A percentile compares a stretch with the other conserved stretches of the same genome.
These are phyloP conservation scores for Trichophyton mentagrophytes DNA, from an alignment of 2,329 filamentous ascomycete genomes.

Conservation along the genomic window DNA sequence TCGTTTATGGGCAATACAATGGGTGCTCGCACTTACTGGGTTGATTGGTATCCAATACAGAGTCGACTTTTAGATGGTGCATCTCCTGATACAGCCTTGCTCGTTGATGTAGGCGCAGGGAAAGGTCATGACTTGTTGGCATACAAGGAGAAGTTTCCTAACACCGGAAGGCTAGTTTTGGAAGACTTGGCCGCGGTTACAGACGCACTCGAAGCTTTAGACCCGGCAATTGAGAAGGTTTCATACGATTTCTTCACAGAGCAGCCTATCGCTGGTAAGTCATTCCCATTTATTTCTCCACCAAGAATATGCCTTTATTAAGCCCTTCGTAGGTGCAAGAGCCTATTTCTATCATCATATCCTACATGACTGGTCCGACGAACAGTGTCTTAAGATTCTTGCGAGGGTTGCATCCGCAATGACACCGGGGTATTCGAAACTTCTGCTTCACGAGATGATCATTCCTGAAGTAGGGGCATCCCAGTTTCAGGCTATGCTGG, in stretches of 20 bases:
- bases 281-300: background rate
- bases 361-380: conserved; percentile 27
- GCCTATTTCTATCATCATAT: conserved; percentile 27
- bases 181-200: conserved; percentile 37
- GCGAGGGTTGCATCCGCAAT: conserved; percentile 15
- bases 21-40: conserved; percentile 5
- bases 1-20: conserved; percentile 5
- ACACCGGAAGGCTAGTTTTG: conserved; percentile 34
- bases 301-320: background rate
- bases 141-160: conserved; percentile 27
- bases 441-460: conserved; percentile 32
- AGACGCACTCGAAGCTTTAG: conserved; percentile 14
- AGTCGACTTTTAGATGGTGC: background rate
- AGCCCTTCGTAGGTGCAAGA: conserved; percentile 20
- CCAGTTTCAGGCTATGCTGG: conserved; percentile 19
- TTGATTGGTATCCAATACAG: conserved; percentile 6
- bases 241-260: conserved; percentile 37
- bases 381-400: conserved; percentile 23
- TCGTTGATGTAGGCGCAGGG: conserved; percentile 35
- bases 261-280: conserved; percentile 34
- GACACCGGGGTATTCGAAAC: conserved; percentile 24
- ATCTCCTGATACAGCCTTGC: conserved; percentile 15
- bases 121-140: conserved; percentile 31
- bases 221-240: conserved; percentile 21
- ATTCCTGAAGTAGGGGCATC: conserved; percentile 24